Conservation (phyloP, 179 eudicot species). For the Beta macrorhiza region DNA sequence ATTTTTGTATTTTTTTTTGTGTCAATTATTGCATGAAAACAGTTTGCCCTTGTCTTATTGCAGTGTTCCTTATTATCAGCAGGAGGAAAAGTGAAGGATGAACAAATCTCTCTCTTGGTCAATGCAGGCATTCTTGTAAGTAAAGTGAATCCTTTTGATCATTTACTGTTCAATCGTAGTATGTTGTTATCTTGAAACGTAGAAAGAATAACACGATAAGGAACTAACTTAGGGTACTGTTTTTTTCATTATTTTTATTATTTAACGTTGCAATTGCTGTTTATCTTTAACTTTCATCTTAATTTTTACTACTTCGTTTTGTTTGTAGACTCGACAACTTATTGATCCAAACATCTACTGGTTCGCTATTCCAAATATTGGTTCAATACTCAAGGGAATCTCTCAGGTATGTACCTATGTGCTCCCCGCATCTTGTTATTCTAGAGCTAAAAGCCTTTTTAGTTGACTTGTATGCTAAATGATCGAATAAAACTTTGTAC, state of each 20-base stretch:
- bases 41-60: constrained; percentile 11
- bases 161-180: constrained; percentile 4
- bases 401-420: constrained; percentile 60
- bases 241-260: neutral
- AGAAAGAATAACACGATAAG: neutral
- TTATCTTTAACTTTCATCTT: neutral
- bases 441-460: neutral
- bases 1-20: neutral
- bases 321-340: constrained; percentile 79
- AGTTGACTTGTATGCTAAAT: neutral
- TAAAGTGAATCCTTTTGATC: neutral
- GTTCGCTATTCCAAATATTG: constrained; percentile 88
- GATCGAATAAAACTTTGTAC: neutral
- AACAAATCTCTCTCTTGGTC: constrained; percentile 72
- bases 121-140: constrained; percentile 92
- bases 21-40: neutral
- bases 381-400: constrained; percentile 83
- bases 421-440: neutral
- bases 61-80: constrained; percentile 66
- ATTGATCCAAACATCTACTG: constrained; percentile 86
- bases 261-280: neutral
- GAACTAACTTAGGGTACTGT: neutral
- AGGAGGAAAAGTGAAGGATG: constrained; percentile 89
- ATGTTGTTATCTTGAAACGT: neutral
- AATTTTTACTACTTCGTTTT: neutral